A percentile compares a stretch with the other conserved stretches of the same genome.
phyloP scores from a whole-genome alignment of 495 filamentous ascomycete species.

The Neurospora sp. region DNA sequence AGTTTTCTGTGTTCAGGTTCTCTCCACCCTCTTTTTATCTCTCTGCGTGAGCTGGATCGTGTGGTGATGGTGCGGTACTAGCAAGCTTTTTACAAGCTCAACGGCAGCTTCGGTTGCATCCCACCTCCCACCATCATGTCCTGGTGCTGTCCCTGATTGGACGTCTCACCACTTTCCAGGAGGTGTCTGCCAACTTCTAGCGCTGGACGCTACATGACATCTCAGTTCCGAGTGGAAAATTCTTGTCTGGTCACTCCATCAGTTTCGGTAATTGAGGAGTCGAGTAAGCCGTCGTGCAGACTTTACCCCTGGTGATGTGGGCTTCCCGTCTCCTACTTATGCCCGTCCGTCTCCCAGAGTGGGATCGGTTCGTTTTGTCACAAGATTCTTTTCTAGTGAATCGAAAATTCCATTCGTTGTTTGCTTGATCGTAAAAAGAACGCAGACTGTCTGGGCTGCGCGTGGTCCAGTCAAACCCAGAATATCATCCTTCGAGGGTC shows the following conservation, averaged over 20 bases:
- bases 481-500: neutral
- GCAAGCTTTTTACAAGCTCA: neutral
- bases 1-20: neutral
- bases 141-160: neutral
- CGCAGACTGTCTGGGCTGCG: neutral
- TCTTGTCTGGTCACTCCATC: neutral
- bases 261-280: neutral
- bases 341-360: neutral
- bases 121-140: neutral
- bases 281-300: neutral
- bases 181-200: neutral
- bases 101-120: neutral
- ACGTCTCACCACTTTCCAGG: neutral
- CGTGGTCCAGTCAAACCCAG: neutral
- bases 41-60: neutral
- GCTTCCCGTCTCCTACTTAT: neutral
- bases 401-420: neutral
- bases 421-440: neutral
- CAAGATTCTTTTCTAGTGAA: neutral
- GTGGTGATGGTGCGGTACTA: neutral
- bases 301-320: neutral
- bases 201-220: constrained; percentile 1
- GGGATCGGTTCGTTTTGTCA: neutral
- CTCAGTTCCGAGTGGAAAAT: neutral
- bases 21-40: neutral